These are phyloP conservation scores for Stygiomarasmius scandens DNA, from an alignment of 1,284 basidiomycete species.

Conservation along the genomic window DNA sequence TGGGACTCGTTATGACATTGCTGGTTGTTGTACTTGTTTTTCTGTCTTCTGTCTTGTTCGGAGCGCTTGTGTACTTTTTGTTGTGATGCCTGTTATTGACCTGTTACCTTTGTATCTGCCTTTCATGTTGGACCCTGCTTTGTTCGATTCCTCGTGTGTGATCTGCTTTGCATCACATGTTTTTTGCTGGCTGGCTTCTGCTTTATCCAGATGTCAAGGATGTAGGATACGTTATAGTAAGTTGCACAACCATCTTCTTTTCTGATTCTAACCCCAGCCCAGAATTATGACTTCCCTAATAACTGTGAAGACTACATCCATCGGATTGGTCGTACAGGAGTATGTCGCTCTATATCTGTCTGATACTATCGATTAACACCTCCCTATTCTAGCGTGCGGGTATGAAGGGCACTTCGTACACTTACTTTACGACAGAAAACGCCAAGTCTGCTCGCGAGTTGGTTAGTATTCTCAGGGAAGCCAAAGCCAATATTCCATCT, in stretches of 20 bases:
- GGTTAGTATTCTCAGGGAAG: slow-evolving; percentile 87
- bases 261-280: slow-evolving; percentile 22
- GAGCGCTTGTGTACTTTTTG: slow-evolving; percentile 58
- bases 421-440: slow-evolving; percentile 96
- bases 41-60: slow-evolving; percentile 38
- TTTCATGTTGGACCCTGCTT: slow-evolving; percentile 28
- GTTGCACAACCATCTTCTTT: slow-evolving; percentile 28
- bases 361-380: slow-evolving; percentile 17
- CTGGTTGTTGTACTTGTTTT: slow-evolving; percentile 17
- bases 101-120: slow-evolving; percentile 39
- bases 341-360: slow-evolving; percentile 30
- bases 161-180: slow-evolving; percentile 36
- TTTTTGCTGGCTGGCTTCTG: slow-evolving; percentile 26
- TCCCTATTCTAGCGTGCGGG: slow-evolving; percentile 76
- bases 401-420: slow-evolving; percentile 90
- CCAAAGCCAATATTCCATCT: slow-evolving; percentile 85
- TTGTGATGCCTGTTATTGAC: slow-evolving; percentile 57
- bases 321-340: slow-evolving; percentile 89
- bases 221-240: slow-evolving; percentile 88
- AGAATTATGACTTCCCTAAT: slow-evolving; percentile 98
- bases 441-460: slow-evolving; percentile 94
- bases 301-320: slow-evolving; percentile 96
- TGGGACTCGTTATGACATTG: slow-evolving; percentile 21
- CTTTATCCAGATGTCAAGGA: slow-evolving; percentile 86
- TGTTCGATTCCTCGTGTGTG: slow-evolving; percentile 36